Evolutionary conservation across 2,329 filamentous ascomycete genomes (phyloP), one percentile per base, ranked within the genome.

Genomic region (Penicillium oxalicum): DNA sequence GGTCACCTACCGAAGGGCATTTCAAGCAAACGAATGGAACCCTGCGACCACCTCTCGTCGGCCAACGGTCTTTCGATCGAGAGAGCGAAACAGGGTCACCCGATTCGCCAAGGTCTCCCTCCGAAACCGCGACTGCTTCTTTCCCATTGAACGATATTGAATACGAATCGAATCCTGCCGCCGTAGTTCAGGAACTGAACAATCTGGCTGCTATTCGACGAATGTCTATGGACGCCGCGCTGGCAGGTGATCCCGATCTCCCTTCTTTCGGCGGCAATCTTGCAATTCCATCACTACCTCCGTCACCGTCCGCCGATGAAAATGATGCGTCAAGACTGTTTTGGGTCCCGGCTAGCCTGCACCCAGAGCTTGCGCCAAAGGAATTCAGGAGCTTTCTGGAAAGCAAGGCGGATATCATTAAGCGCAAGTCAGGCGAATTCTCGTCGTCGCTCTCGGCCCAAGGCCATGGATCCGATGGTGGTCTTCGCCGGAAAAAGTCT

Each of bases 381-480:
- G 93, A 96, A 60, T 98, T 97, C 76, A 96, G 95, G 70, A 91
- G 86, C 1, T 98, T 97, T 59, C 79, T 98, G 2, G 91, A 98
- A 62, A 94, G 91, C 54, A 84, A 91, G 63, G 88, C 96, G 9
- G 87, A 95, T 59, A 86, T 88, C 33, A 95, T 97, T 59, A 85
- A 89, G 66, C 79, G 91, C 57, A 82, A 88, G 60, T 95, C 91
- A 1, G 85, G 86, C 25, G 89, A 84, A 57, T 84, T 77, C 54
- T 29, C 13, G 5, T 77, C 77, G 34, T 71, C 90, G 59, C 56
- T 45, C 50, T 55, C 77, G 58, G 52, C 80, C 62, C 74, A 82
- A 53, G 68, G 77, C 70, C 70, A 80, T 70, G 66, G 73, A 9
- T 81, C 70, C 4, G 65, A 61, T 9, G 80, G 80, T 12, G 79